Percentiles rank a stretch among this genome's conserved stretches.
These are phyloP conservation scores for Aegilops sharonensis DNA, from an alignment of 176 grass and related monocot species.

Conservation along the genomic window DNA sequence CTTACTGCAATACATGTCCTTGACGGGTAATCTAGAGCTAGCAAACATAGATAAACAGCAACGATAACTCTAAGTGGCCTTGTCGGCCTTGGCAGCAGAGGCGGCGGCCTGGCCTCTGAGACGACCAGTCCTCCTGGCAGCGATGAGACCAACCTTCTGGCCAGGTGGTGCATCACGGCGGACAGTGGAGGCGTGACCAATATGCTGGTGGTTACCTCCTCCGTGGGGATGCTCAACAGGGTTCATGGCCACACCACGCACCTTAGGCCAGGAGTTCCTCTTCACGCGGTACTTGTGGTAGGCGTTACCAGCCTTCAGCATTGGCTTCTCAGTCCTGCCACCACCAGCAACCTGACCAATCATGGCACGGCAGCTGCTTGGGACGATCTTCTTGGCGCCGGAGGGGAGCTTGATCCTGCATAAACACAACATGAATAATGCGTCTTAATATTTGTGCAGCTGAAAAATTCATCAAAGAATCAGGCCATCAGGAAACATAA, in stretches of 20 bases:
- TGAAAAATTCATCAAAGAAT: neutral
- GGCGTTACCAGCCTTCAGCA: slow-evolving; percentile 85
- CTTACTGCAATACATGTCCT: slow-evolving; percentile 36
- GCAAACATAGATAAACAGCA: slow-evolving; percentile 1
- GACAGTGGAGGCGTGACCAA: slow-evolving; percentile 86
- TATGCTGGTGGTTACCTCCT: slow-evolving; percentile 98
- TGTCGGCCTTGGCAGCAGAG: slow-evolving; percentile 76
- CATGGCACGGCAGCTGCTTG: slow-evolving; percentile 83
- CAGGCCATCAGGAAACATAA: neutral
- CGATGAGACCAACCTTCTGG: slow-evolving; percentile 93
- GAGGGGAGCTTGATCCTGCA: slow-evolving; percentile 90
- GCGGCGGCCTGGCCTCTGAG: slow-evolving; percentile 85
- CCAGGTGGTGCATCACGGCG: slow-evolving; percentile 84
- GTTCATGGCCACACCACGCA: slow-evolving; percentile 98
- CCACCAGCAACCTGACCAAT: slow-evolving; percentile 87
- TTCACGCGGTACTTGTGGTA: slow-evolving; percentile 96
- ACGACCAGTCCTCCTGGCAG: slow-evolving; percentile 86
- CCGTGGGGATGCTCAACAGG: slow-evolving; percentile 93
- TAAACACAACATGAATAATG: neutral
- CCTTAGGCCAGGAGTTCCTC: slow-evolving; percentile 97
- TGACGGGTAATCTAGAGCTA: slow-evolving; percentile 20
- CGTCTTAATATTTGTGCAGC: neutral
- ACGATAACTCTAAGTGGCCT: slow-evolving; percentile 55
- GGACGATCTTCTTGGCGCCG: slow-evolving; percentile 89
- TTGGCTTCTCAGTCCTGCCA: slow-evolving; percentile 83